Evolutionary conservation across 495 filamentous ascomycete species (phyloP).

Genomic region (Penicillium cinerascens): DNA sequence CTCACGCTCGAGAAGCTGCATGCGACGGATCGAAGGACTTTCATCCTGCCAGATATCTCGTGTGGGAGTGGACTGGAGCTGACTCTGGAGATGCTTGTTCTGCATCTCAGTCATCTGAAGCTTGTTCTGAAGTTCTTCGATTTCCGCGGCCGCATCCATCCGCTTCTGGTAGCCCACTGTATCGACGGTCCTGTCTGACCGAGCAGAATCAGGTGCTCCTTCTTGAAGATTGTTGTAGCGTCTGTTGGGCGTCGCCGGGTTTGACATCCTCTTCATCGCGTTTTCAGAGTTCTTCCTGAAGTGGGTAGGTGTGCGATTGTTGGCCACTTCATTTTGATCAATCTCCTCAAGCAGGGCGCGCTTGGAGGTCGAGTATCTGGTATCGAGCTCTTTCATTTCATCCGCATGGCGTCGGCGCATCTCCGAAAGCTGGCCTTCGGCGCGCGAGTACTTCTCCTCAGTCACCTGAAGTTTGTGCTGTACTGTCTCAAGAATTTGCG

Average conservation of each 20-base stretch:
- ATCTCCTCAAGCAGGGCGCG: slow-evolving; percentile 80
- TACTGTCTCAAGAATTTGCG: slow-evolving; percentile 83
- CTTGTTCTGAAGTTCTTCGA: slow-evolving; percentile 92
- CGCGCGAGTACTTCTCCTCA: slow-evolving; percentile 76
- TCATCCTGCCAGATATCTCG: slow-evolving; percentile 69
- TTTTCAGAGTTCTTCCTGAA: slow-evolving; percentile 68
- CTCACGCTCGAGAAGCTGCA: slow-evolving; percentile 88
- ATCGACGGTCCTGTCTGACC: slow-evolving; percentile 87
- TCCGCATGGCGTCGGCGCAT: slow-evolving; percentile 68
- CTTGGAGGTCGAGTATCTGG: slow-evolving; percentile 67
- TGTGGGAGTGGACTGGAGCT: slow-evolving; percentile 61
- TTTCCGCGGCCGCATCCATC: slow-evolving; percentile 86
- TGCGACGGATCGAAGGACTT: slow-evolving; percentile 75
- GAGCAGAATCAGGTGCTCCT: slow-evolving; percentile 68
- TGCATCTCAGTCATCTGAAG: slow-evolving; percentile 95
- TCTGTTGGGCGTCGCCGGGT: slow-evolving; percentile 70
- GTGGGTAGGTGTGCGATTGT: slow-evolving; percentile 73
- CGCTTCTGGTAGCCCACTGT: slow-evolving; percentile 82
- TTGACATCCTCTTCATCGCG: slow-evolving; percentile 62
- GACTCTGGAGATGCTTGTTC: slow-evolving; percentile 88
- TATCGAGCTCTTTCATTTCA: slow-evolving; percentile 70
- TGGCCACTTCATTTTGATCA: slow-evolving; percentile 74
- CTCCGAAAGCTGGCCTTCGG: slow-evolving; percentile 79
- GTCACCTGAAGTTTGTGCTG: slow-evolving; percentile 82
- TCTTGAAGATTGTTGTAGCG: slow-evolving; percentile 64